Conservation (phyloP, 2,329 filamentous ascomycete genomes). For the Aspergillus unguis region DNA sequence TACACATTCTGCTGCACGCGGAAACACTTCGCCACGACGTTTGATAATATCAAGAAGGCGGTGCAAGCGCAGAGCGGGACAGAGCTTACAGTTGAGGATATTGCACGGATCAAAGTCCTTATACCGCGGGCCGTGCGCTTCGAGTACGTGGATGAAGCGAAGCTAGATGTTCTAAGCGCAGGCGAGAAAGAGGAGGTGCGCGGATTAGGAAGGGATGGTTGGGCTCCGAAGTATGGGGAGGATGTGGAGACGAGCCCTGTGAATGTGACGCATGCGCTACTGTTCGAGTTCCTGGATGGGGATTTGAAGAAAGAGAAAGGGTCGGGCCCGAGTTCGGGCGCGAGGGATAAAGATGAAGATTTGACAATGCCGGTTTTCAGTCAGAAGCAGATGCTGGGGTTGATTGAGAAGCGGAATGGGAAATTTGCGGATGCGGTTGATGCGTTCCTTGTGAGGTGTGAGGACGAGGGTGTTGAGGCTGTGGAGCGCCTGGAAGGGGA, state of each 20-base stretch:
- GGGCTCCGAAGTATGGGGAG: slow-evolving; percentile 25
- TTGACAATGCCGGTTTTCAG: slow-evolving; percentile 90
- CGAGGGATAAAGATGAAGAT: slow-evolving; percentile 70
- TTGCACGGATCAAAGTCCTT: slow-evolving; percentile 75
- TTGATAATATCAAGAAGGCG: slow-evolving; percentile 78
- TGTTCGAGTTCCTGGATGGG: slow-evolving; percentile 90
- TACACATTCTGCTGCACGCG: slow-evolving; percentile 93
- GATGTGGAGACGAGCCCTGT: slow-evolving; percentile 4
- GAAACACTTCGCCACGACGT: slow-evolving; percentile 87
- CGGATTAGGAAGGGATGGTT: slow-evolving; percentile 56
- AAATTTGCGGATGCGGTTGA: slow-evolving; percentile 79
- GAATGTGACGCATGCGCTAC: slow-evolving; percentile 57
- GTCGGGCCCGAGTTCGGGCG: slow-evolving; percentile 59
- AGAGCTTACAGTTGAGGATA: slow-evolving; percentile 68
- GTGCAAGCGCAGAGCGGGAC: slow-evolving; percentile 75
- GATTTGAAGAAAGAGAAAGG: slow-evolving; percentile 79
- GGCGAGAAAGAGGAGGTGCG: slow-evolving; percentile 54
- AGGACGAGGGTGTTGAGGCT: slow-evolving; percentile 61
- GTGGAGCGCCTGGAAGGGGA: slow-evolving; percentile 61
- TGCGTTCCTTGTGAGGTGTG: slow-evolving; percentile 71
- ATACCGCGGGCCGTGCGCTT: slow-evolving; percentile 78
- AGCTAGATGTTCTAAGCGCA: slow-evolving; percentile 74
- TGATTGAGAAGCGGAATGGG: slow-evolving; percentile 85
- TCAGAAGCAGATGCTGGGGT: slow-evolving; percentile 81
- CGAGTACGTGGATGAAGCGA: slow-evolving; percentile 78